Conservation (phyloP, 805 yeast species). For the Kluyveromyces wickerhamii region DNA sequence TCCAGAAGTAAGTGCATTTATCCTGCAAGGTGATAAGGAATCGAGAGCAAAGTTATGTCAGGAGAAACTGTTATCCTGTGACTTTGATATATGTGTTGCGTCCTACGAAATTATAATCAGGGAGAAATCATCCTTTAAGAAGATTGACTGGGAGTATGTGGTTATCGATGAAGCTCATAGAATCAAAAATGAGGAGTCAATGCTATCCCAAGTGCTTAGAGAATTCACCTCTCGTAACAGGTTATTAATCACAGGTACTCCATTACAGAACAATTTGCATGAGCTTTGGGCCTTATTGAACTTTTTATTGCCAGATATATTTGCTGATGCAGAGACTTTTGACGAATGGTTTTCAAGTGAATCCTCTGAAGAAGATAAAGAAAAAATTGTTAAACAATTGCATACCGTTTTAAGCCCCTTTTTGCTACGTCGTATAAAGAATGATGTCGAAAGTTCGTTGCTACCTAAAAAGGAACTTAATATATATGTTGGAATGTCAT, state of each 20-base stretch:
- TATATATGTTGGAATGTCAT: constrained; percentile 64
- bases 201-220: constrained; percentile 66
- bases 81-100: constrained; percentile 64
- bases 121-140: constrained; percentile 59
- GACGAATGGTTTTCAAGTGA: constrained; percentile 62
- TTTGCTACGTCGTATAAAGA: constrained; percentile 64
- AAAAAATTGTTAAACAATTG: constrained; percentile 53
- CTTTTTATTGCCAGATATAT: constrained; percentile 70
- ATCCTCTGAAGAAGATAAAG: constrained; percentile 36
- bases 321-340: constrained; percentile 63
- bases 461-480: constrained; percentile 70
- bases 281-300: constrained; percentile 78
- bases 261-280: constrained; percentile 69
- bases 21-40: constrained; percentile 69
- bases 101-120: constrained; percentile 73
- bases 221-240: constrained; percentile 64
- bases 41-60: constrained; percentile 49
- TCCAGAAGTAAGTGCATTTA: constrained; percentile 64
- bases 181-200: constrained; percentile 67
- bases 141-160: constrained; percentile 69
- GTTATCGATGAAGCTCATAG: constrained; percentile 77
- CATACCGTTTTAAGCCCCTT: constrained; percentile 74
- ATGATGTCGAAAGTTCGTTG: constrained; percentile 73
- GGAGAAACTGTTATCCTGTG: constrained; percentile 43
- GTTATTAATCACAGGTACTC: constrained; percentile 73